These are phyloP conservation scores for Nannochloris sp. DNA, from an alignment of 139 green algal genomes.

Conservation along the genomic window DNA sequence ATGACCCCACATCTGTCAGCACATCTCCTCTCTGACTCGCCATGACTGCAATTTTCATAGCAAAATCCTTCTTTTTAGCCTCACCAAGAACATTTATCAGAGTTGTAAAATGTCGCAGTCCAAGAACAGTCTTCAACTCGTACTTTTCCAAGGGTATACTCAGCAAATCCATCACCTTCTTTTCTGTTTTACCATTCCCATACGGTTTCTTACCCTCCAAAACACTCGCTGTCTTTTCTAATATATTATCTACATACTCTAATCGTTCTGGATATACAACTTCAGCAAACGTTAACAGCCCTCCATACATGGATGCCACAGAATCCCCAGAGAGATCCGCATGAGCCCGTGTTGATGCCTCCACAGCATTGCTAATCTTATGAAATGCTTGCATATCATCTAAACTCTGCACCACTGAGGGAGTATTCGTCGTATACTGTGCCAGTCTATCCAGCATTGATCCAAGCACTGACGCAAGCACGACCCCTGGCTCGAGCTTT, in stretches of 20 bases:
- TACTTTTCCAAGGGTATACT: conserved; percentile 70
- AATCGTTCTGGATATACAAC: conserved; percentile 55
- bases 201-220: conserved; percentile 23
- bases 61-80: conserved; percentile 54
- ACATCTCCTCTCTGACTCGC: conserved; percentile 40
- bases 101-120: conserved; percentile 29
- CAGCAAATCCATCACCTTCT: conserved; percentile 73
- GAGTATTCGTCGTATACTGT: conserved; percentile 31
- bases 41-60: conserved; percentile 53
- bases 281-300: conserved; percentile 71
- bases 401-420: conserved; percentile 33
- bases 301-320: conserved; percentile 72
- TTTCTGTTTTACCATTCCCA: conserved; percentile 53
- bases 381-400: conserved; percentile 58
- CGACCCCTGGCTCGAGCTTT: conserved; percentile 76
- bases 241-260: conserved; percentile 60
- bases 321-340: conserved; percentile 51
- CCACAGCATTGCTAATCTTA: conserved; percentile 51
- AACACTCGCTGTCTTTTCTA: conserved; percentile 25
- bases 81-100: conserved; percentile 40
- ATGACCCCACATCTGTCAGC: conserved; percentile 21
- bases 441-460: conserved; percentile 73
- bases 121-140: conserved; percentile 66
- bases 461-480: conserved; percentile 54
- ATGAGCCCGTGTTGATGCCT: conserved; percentile 44